Conservation (phyloP, 2,329 filamentous ascomycete species). For the Fusarium aywerte region DNA sequence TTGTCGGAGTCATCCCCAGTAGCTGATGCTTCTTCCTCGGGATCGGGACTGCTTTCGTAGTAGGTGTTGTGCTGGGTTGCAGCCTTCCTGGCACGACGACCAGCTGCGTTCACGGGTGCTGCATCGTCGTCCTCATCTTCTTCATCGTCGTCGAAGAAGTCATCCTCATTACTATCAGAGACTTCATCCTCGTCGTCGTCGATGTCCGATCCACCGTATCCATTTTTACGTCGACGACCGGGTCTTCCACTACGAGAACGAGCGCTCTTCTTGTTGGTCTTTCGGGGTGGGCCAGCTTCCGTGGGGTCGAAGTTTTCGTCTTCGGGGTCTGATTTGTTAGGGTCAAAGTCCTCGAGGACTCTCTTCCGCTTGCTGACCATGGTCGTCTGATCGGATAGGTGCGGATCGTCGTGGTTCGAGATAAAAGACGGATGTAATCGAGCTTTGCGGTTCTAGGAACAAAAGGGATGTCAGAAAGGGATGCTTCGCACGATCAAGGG, state of each 20-base stretch:
- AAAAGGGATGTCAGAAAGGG: slow-evolving; percentile 34
- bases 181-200: slow-evolving; percentile 67
- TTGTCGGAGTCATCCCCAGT: slow-evolving; percentile 47
- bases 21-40: slow-evolving; percentile 53
- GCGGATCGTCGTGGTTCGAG: slow-evolving; percentile 7
- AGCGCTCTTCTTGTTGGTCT: slow-evolving; percentile 56
- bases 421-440: slow-evolving; percentile 21
- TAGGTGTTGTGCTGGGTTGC: slow-evolving; percentile 60
- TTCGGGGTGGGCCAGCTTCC: slow-evolving; percentile 56
- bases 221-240: slow-evolving; percentile 52
- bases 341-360: slow-evolving; percentile 69
- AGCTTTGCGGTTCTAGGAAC: slow-evolving; percentile 26
- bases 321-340: slow-evolving; percentile 72
- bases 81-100: slow-evolving; percentile 61
- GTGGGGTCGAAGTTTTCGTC: slow-evolving; percentile 73
- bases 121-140: slow-evolving; percentile 58
- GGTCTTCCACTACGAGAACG: slow-evolving; percentile 51
- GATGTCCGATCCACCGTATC: slow-evolving; percentile 70
- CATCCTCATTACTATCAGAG: slow-evolving; percentile 63
- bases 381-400: neutral
- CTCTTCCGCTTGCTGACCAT: slow-evolving; percentile 66
- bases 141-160: slow-evolving; percentile 61
- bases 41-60: slow-evolving; percentile 53
- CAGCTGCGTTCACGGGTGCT: slow-evolving; percentile 58
- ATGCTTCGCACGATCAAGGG: slow-evolving; percentile 10